Base-by-base conservation (phyloP, 2,329 filamentous ascomycete species). In the Aspergillus sp. region DNA sequence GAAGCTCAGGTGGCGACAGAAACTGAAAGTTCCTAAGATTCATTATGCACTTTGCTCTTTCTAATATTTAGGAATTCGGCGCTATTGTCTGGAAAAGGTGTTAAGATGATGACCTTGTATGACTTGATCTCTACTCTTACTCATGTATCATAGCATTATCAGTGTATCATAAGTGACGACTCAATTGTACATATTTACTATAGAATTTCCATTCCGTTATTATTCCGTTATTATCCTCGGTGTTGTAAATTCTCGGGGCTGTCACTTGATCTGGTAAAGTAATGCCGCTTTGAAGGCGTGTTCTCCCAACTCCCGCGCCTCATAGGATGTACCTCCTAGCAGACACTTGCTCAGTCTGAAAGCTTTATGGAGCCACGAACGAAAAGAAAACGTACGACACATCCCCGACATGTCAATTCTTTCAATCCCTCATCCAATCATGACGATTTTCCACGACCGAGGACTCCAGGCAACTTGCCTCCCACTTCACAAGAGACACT, bases 1-100 rank as follows among this genome's bases (percentile, higher is more conserved):
- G 67, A 71, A 57, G 65, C 58, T 49, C 15, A 27, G 23, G 58
- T 50, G 36, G 58, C 39, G 3, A 23, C 44, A 15, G 58, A 65
- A 44, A 36, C 38, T 42, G 62, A 62, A 56, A 58, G 60, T 3
- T 27, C 54, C 23, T 65, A 54, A 51, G 60, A 47, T 36, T 44
- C n/a, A 44, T 32, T 51, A 13, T 27, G 42, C 30, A 13, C 5
- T 8, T 19, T 60, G 51, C n/a, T 17, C 49, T 36, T 54, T 25
- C 51, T n/a, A 23, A 19, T 38, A 41, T n/a, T 58, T 32, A 17
- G 55, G 30, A 11, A 51, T 44, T 36, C 27, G 36, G 41, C 47
- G 41, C 21, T 51, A 54, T 49, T 44, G 42, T 58, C 44, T 19
- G 19, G 25, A 52, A 25, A 53, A 25, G 57, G 38, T 54, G 51